A percentile compares a stretch with the other conserved stretches of the same genome.
Evolutionary conservation across 2,329 filamentous ascomycete species (phyloP).

Genomic region (Ceratocystis huliohia): DNA sequence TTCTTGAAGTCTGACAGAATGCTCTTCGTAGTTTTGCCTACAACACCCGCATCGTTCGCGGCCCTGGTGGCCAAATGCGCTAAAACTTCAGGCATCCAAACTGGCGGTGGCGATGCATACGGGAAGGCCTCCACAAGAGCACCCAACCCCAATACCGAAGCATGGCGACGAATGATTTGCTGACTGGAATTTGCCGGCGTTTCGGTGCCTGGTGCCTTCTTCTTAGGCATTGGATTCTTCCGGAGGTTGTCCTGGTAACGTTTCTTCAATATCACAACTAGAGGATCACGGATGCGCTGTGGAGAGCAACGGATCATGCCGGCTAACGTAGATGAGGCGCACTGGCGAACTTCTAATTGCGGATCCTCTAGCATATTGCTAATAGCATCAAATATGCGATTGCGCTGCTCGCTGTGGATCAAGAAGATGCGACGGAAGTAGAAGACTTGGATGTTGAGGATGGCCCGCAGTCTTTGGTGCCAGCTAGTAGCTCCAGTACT

Average conservation of each 20-base stretch:
- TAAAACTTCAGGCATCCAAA: slow-evolving; percentile 87
- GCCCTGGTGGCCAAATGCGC: slow-evolving; percentile 74
- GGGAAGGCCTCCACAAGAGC: slow-evolving; percentile 91
- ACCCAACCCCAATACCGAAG: slow-evolving; percentile 81
- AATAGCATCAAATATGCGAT: slow-evolving; percentile 79
- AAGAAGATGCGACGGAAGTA: slow-evolving; percentile 96
- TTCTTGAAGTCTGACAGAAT: slow-evolving; percentile 98
- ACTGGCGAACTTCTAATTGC: slow-evolving; percentile 87
- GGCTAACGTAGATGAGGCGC: slow-evolving; percentile 81
- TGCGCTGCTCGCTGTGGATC: slow-evolving; percentile 59
- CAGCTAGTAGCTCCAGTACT: slow-evolving; percentile 74
- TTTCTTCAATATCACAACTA: slow-evolving; percentile 61
- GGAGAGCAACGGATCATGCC: slow-evolving; percentile 98
- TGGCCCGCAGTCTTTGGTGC: slow-evolving; percentile 87
- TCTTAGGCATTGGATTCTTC: slow-evolving; percentile 77
- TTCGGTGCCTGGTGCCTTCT: slow-evolving; percentile 37
- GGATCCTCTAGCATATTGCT: slow-evolving; percentile 84
- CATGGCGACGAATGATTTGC: slow-evolving; percentile 71
- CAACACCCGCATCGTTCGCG: slow-evolving; percentile 76
- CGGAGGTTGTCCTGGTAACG: slow-evolving; percentile 68
- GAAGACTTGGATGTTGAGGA: slow-evolving; percentile 97
- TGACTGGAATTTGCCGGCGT: slow-evolving; percentile 59
- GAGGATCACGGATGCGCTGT: slow-evolving; percentile 59
- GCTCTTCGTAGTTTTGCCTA: slow-evolving; percentile 89
- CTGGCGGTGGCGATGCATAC: slow-evolving; percentile 81